These are phyloP conservation scores for Colletotrichum ledebouriae DNA, from an alignment of 2,329 filamentous ascomycete genomes.

Conservation along the genomic window DNA sequence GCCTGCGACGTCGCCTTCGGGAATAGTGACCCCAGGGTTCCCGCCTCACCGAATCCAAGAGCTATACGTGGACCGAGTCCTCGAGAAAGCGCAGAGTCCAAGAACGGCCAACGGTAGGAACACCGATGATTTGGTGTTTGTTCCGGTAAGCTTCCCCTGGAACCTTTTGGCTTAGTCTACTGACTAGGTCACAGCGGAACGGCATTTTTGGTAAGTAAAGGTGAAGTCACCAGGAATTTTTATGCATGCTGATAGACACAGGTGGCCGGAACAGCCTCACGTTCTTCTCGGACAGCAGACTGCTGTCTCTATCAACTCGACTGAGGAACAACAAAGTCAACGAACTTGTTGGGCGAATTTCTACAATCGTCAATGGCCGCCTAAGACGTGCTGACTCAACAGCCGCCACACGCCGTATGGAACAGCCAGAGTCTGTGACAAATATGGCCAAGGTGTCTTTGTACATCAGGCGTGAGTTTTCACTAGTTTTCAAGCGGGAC, in stretches of 20 bases:
- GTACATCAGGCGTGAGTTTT: constrained; percentile 35
- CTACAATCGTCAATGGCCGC: constrained; percentile 44
- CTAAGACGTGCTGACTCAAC: constrained; percentile 34
- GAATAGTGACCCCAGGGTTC: not conserved
- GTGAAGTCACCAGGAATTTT: not conserved
- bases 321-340: constrained; percentile 49
- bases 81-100: constrained; percentile 41
- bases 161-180: not conserved
- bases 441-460: constrained; percentile 26
- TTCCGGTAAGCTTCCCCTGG: constrained; percentile 44
- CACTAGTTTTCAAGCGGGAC: not conserved
- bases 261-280: constrained; percentile 48
- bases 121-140: constrained; percentile 44
- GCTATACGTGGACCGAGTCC: constrained; percentile 48
- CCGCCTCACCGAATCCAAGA: constrained; percentile 43
- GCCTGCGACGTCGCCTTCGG: not conserved
- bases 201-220: constrained; percentile 46
- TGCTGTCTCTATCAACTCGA: constrained; percentile 47
- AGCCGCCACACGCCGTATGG: constrained; percentile 6
- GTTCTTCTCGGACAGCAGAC: constrained; percentile 50
- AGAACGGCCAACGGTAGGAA: constrained; percentile 20
- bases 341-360: constrained; percentile 48
- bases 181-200: constrained; percentile 45
- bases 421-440: constrained; percentile 7
- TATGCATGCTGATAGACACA: constrained; percentile 23